These are phyloP conservation scores for Diplodia sapinea DNA, from an alignment of 2,329 filamentous ascomycete species.

Conservation along the genomic window DNA sequence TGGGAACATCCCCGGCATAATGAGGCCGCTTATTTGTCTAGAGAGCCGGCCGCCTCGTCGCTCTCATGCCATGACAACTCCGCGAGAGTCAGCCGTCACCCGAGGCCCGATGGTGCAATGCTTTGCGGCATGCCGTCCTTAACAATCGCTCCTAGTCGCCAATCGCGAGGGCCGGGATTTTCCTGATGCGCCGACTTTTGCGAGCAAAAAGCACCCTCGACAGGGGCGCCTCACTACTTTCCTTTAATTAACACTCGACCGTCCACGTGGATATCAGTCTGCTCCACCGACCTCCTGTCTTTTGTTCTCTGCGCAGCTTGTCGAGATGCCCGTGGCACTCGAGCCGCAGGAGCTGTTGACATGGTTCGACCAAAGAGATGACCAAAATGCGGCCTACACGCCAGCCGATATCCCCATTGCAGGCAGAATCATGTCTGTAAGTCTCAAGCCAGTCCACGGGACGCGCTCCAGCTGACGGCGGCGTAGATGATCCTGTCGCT, in stretches of 20 bases:
- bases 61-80: background rate
- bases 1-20: background rate
- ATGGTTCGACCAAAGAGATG: conserved; percentile 1
- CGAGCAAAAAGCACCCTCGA: background rate
- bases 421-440: conserved; percentile 37
- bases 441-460: conserved; percentile 34
- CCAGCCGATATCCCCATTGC: conserved; percentile 37
- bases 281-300: too few relatives aligned
- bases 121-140: background rate
- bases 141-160: background rate
- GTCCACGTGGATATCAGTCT: too few relatives aligned
- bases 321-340: conserved; percentile 6
- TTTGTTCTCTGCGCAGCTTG: background rate
- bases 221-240: background rate
- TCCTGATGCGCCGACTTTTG: background rate
- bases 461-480: background rate
- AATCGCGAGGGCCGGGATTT: background rate
- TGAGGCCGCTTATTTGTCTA: background rate
- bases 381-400: background rate
- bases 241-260: conserved; percentile 1
- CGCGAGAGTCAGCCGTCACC: background rate
- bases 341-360: conserved; percentile 7
- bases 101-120: conserved; percentile 8
- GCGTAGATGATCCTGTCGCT: conserved; percentile 18
- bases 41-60: background rate